These are phyloP conservation scores for Plantago elongata DNA, from an alignment of 257 asterid species.

Conservation along the genomic window DNA sequence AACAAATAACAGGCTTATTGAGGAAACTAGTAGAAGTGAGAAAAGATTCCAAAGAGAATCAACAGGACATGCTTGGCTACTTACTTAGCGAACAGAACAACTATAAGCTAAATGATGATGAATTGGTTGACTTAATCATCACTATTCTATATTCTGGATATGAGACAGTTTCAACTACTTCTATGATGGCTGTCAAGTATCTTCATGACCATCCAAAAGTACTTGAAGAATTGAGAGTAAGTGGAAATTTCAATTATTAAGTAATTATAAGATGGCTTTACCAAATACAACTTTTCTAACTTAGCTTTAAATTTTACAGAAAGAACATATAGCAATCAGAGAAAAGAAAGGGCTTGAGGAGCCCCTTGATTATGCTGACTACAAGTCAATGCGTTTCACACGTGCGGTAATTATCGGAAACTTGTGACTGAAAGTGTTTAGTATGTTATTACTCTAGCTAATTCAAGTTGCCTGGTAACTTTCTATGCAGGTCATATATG, in stretches of 20 bases:
- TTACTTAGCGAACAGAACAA: slow-evolving; percentile 43
- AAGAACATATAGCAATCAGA: slow-evolving; percentile 81
- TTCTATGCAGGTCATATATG: slow-evolving; percentile 52
- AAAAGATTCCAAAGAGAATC: slow-evolving; percentile 39
- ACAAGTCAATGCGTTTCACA: slow-evolving; percentile 86
- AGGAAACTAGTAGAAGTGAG: slow-evolving; percentile 53
- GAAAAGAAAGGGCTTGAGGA: slow-evolving; percentile 64
- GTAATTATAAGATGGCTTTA: slow-evolving; percentile 13
- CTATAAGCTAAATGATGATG: slow-evolving; percentile 67
- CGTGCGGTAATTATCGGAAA: slow-evolving; percentile 51
- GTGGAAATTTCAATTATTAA: slow-evolving; percentile 14
- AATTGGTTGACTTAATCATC: slow-evolving; percentile 71
- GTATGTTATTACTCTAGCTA: slow-evolving; percentile 27
- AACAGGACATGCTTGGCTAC: slow-evolving; percentile 65
- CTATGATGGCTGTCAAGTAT: slow-evolving; percentile 95
- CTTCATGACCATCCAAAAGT: slow-evolving; percentile 88
- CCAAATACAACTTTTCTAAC: slow-evolving; percentile 10
- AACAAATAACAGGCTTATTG: slow-evolving; percentile 52
- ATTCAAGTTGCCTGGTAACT: slow-evolving; percentile 7
- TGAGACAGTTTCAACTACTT: slow-evolving; percentile 83
- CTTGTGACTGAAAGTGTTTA: slow-evolving; percentile 19
- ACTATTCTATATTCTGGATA: slow-evolving; percentile 79
- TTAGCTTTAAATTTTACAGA: slow-evolving; percentile 25
- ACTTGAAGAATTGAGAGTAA: slow-evolving; percentile 63
- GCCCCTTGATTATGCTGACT: slow-evolving; percentile 78